Evolutionary conservation across 2,329 filamentous ascomycete genomes (phyloP), one percentile per base, ranked within the genome.

Genomic region (Fusarium annulatum): DNA sequence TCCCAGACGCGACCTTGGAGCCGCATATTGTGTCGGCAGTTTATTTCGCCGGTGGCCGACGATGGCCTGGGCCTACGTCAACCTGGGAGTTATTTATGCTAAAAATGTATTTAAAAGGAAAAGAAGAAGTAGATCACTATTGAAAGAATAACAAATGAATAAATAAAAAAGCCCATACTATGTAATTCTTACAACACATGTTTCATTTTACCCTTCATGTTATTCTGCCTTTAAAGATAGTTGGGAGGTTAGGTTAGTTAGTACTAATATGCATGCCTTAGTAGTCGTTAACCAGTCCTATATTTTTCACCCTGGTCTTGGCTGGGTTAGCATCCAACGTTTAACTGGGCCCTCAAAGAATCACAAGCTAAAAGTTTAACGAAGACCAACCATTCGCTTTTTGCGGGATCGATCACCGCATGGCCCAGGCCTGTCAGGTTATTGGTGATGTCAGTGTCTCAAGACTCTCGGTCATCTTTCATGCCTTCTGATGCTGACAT

Each of bases 11-110:
- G 59, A 74, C 51, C 71, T 61, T 42, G 48, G 26, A 71, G 56
- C 67, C 61, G 65, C 59, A 43, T 51, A 21, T 42, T 41, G 59
- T 21, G 53, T 38, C 72, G 78, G 78, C 69, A 67, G 69, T 76
- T 80, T 68, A 67, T 79, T 80, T 79, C 53, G 71, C 78, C 78
- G 78, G 75, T 36, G 33, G n/a, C 71, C 58, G 64, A 51, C 19
- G 28, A 33, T 62, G 38, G 28, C 53, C 45, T n/a, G 26, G 56
- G 42, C 48, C 28, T 62, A 34, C 30, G 23, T 51, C 16, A 34
- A 23, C n/a, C 16, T 23, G 30, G 48, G 28, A n/a, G 28, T 23
- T 19, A 23, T 23, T 23, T 34, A 34, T 51, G 30, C 7, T 5
- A 34, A 34, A 23, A 51, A 51, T 19, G 48, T 34, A 23, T 23